phyloP scores from a whole-genome alignment of 2,329 filamentous ascomycete genomes.

The Alternaria burnsii region DNA sequence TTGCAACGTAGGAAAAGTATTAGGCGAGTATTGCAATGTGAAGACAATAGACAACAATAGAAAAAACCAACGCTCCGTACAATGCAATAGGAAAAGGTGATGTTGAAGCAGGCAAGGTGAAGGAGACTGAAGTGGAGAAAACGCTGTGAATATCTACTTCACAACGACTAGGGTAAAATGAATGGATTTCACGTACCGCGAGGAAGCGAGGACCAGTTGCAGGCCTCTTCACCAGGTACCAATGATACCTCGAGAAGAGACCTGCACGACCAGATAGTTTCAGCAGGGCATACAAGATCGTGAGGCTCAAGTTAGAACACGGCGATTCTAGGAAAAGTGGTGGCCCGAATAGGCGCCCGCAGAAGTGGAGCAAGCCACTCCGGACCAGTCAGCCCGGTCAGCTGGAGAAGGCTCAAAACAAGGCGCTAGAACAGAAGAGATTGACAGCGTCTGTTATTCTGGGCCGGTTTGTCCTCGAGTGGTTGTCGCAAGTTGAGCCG shows the following conservation, averaged over 20 bases:
- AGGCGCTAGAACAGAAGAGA: conserved; percentile 39
- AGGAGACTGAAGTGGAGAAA: conserved; percentile 21
- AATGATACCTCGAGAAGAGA: conserved; percentile 50
- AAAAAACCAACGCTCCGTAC: conserved; percentile 44
- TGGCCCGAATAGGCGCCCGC: conserved; percentile 51
- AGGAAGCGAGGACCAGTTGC: conserved; percentile 50
- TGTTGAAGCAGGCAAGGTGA: conserved; percentile 32
- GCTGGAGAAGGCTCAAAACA: conserved; percentile 48
- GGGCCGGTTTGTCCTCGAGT: conserved; percentile 39
- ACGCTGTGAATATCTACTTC: conserved; percentile 38
- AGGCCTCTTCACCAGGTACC: conserved; percentile 46
- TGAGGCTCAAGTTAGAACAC: conserved; percentile 54
- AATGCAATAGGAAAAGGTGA: conserved; percentile 48
- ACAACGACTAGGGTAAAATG: conserved; percentile 41
- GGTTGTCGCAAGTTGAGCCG: conserved; percentile 42
- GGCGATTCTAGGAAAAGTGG: conserved; percentile 44
- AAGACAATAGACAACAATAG: conserved; percentile 31
- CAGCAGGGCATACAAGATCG: conserved; percentile 52
- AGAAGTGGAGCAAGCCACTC: conserved; percentile 42
- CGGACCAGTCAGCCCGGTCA: conserved; percentile 50
- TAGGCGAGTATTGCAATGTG: conserved; percentile 19
- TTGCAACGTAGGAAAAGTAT: conserved; percentile 25
- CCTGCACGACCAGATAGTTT: conserved; percentile 52
- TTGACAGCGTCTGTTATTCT: conserved; percentile 40
- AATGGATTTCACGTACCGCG: conserved; percentile 50